phyloP scores from a whole-genome alignment of 768 basidiomycete species.

The Trametes gibbosa region DNA sequence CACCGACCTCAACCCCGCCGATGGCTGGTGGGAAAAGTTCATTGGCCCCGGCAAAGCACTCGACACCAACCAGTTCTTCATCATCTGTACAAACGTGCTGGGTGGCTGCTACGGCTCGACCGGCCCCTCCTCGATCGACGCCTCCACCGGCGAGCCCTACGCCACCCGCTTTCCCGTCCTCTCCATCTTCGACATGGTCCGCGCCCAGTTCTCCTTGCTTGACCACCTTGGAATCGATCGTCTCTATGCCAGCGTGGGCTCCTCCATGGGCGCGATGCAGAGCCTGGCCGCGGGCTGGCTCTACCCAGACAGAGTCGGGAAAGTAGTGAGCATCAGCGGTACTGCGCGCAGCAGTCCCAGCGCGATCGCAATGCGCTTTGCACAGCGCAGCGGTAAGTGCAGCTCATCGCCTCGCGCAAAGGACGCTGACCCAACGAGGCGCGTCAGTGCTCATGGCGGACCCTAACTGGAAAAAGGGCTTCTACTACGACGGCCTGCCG shows the following conservation, averaged over 20 bases:
- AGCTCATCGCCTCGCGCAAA: not conserved
- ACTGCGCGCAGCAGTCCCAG: constrained; percentile 90
- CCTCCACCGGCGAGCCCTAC: constrained; percentile 65
- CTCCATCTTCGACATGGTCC: constrained; percentile 96
- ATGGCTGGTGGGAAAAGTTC: constrained; percentile 99
- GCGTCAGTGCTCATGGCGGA: constrained; percentile 95
- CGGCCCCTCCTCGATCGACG: constrained; percentile 84
- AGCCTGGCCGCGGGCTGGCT: constrained; percentile 95
- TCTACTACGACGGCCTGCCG: constrained; percentile 93
- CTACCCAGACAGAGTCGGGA: constrained; percentile 82
- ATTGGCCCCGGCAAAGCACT: constrained; percentile 93
- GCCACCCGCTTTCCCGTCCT: constrained; percentile 90
- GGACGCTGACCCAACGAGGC: not conserved
- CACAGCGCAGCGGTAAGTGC: constrained; percentile 87
- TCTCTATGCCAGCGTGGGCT: constrained; percentile 91
- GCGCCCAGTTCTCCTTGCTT: constrained; percentile 84
- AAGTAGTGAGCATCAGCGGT: constrained; percentile 92
- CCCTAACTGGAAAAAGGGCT: constrained; percentile 98
- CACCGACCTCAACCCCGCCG: constrained; percentile 67
- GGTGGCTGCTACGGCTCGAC: constrained; percentile 98
- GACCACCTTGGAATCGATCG: constrained; percentile 81
- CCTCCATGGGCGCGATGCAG: constrained; percentile 98
- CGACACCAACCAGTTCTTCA: constrained; percentile 89
- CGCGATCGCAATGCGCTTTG: constrained; percentile 93
- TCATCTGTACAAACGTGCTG: constrained; percentile 95